Percentiles rank a stretch among this genome's conserved stretches.
Conservation (phyloP, 768 basidiomycete species). For the Naganishia friedmannii region DNA sequence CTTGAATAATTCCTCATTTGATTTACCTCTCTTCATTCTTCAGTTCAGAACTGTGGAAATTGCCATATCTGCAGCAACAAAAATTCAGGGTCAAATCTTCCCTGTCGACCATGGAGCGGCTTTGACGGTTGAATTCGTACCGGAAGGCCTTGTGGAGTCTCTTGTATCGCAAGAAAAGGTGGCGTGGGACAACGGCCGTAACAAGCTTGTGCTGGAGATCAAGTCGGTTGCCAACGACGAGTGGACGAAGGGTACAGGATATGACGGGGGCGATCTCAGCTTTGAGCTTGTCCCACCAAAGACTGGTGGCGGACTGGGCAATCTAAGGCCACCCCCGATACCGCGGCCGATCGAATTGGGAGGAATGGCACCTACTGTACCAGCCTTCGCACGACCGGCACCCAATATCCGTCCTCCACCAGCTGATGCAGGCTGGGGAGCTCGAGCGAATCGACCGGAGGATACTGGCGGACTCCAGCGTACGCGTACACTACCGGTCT, state of each 20-base stretch:
- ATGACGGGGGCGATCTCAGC: background rate
- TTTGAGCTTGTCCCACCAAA: slow-evolving; percentile 22
- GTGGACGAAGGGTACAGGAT: slow-evolving; percentile 11
- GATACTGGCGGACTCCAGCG: background rate
- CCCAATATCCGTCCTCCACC: slow-evolving; percentile 15
- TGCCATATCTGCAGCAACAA: slow-evolving; percentile 25
- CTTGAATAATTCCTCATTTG: background rate
- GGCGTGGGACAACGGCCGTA: slow-evolving; percentile 49
- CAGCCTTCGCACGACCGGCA: background rate
- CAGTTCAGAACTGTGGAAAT: slow-evolving; percentile 25
- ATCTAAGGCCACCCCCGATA: background rate
- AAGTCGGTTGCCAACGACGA: slow-evolving; percentile 10
- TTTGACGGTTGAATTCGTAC: slow-evolving; percentile 46
- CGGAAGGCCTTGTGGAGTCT: slow-evolving; percentile 36
- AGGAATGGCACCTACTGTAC: too few relatives aligned
- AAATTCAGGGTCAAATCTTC: slow-evolving; percentile 33
- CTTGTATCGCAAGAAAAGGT: slow-evolving; percentile 47
- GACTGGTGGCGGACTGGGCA: slow-evolving; percentile 7
- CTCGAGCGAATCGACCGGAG: background rate
- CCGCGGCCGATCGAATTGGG: slow-evolving; percentile 8
- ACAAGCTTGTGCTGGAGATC: slow-evolving; percentile 45
- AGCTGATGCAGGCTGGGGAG: slow-evolving; percentile 10
- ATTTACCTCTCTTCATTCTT: background rate
- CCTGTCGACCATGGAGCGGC: slow-evolving; percentile 24
- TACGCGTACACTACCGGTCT: slow-evolving; percentile 1